These are phyloP conservation scores for Botryococcus braunii DNA, from an alignment of 163 green algal genomes.

Conservation along the genomic window DNA sequence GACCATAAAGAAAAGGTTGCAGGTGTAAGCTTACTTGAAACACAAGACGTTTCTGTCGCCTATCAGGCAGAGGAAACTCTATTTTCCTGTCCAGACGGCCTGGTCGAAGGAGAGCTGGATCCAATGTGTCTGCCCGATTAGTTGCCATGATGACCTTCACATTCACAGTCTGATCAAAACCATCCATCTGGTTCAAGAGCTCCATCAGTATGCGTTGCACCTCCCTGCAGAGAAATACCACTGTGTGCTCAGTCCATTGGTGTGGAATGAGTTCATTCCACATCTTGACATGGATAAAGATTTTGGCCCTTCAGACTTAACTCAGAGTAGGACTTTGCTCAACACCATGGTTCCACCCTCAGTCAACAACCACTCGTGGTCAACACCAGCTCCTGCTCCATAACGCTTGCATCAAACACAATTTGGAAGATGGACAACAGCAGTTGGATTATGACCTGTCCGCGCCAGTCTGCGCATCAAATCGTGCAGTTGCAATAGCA, in stretches of 20 bases:
- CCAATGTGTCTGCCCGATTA: slow-evolving; percentile 93
- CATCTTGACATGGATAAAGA: too few relatives aligned
- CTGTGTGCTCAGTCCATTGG: too few relatives aligned
- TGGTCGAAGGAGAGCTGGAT: slow-evolving; percentile 90
- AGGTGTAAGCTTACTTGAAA: slow-evolving; percentile 73
- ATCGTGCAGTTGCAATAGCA: slow-evolving; percentile 95
- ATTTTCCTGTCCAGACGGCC: slow-evolving; percentile 98
- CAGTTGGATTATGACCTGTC: too few relatives aligned
- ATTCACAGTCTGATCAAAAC: slow-evolving; percentile 98
- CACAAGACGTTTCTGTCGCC: slow-evolving; percentile 94
- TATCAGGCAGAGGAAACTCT: slow-evolving; percentile 94
- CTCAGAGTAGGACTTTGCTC: too few relatives aligned
- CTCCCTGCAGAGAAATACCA: slow-evolving; percentile 39
- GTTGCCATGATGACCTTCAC: slow-evolving; percentile 99
- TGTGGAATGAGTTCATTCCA: too few relatives aligned
- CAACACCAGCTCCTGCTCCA: too few relatives aligned
- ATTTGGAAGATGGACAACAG: too few relatives aligned
- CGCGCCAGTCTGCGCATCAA: slow-evolving; percentile 90
- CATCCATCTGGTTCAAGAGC: slow-evolving; percentile 99
- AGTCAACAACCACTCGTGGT: too few relatives aligned
- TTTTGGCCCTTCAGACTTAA: too few relatives aligned
- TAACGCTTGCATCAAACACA: too few relatives aligned
- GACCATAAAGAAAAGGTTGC: neutral
- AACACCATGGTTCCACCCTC: too few relatives aligned
- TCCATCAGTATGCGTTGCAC: slow-evolving; percentile 99